Evolutionary conservation across 2,329 filamentous ascomycete species (phyloP).

Genomic region (Fusarium transvaalense): DNA sequence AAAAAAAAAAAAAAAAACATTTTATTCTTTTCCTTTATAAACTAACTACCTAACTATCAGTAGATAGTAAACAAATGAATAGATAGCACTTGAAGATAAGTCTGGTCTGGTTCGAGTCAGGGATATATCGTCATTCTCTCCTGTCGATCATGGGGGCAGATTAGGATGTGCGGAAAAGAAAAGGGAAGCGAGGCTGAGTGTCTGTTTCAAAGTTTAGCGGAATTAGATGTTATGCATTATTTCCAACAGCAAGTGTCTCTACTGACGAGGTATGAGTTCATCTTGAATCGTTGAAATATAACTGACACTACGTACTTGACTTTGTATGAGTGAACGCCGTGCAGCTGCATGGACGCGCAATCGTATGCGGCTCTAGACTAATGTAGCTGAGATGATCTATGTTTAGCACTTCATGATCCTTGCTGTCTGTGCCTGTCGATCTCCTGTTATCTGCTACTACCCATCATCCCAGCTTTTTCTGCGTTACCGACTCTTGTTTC

Average conservation of each 20-base stretch:
- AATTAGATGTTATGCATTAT: background rate
- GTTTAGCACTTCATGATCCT: conserved; percentile 27
- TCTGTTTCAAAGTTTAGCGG: conserved; percentile 2
- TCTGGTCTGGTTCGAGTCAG: background rate
- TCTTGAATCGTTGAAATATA: background rate
- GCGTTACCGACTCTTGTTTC: conserved; percentile 5
- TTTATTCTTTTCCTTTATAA: background rate
- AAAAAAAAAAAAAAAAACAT: too few relatives aligned
- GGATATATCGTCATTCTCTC: conserved; percentile 14
- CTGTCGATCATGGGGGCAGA: conserved; percentile 38
- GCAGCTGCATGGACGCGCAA: conserved; percentile 26
- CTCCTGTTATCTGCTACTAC: conserved; percentile 7
- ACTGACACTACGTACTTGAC: too few relatives aligned
- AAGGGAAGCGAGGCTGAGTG: conserved; percentile 4
- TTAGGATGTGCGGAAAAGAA: conserved; percentile 31
- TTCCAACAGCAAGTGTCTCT: background rate
- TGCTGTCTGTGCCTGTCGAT: conserved; percentile 29
- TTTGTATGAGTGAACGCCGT: background rate
- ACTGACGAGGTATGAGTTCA: background rate
- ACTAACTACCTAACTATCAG: too few relatives aligned
- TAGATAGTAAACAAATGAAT: background rate
- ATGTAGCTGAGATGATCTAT: conserved; percentile 29
- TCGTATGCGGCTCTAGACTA: conserved; percentile 32
- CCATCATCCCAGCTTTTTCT: background rate
- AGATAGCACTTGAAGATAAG: too few relatives aligned